Evolutionary conservation across 495 filamentous ascomycete genomes (phyloP).

Genomic region (Penicillium subrubescens): DNA sequence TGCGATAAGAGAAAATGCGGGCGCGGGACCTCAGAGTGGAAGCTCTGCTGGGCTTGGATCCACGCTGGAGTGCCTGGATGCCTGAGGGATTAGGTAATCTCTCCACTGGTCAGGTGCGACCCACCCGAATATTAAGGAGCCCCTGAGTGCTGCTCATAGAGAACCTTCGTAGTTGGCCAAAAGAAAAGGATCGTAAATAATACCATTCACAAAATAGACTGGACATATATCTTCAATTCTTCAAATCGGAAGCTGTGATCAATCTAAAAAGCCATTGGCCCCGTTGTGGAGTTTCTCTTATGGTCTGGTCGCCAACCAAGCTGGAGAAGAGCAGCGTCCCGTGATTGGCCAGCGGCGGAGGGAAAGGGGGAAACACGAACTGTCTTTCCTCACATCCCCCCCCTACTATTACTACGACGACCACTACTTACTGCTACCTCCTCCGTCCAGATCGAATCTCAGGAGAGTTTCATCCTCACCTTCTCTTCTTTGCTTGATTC

Average conservation of each 20-base stretch:
- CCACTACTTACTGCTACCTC: not conserved
- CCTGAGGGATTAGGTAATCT: conserved; percentile 27
- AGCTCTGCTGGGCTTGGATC: conserved; percentile 8
- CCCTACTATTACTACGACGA: conserved; percentile 13
- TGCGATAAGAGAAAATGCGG: conserved; percentile 31
- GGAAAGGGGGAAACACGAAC: conserved; percentile 39
- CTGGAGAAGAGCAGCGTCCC: conserved; percentile 22
- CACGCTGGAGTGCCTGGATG: conserved; percentile 3
- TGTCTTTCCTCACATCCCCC: conserved; percentile 27
- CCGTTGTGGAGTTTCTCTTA: conserved; percentile 2
- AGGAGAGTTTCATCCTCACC: conserved; percentile 26
- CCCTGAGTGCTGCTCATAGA: conserved; percentile 28
- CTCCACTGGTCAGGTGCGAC: conserved; percentile 36
- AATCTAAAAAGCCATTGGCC: not conserved
- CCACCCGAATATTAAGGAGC: conserved; percentile 26
- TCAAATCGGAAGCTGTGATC: not conserved
- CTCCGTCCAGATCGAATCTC: conserved; percentile 19
- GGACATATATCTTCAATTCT: not conserved
- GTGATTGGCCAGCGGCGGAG: conserved; percentile 31
- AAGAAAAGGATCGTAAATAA: not conserved
- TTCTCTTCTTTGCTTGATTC: conserved; percentile 23
- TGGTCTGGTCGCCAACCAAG: not conserved
- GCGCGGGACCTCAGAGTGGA: not conserved
- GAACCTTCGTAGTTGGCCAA: not conserved
- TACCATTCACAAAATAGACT: too few relatives aligned